These are phyloP conservation scores for Pseudomicrostroma phylloplanum DNA, from an alignment of 1,284 basidiomycete genomes.

Conservation along the genomic window DNA sequence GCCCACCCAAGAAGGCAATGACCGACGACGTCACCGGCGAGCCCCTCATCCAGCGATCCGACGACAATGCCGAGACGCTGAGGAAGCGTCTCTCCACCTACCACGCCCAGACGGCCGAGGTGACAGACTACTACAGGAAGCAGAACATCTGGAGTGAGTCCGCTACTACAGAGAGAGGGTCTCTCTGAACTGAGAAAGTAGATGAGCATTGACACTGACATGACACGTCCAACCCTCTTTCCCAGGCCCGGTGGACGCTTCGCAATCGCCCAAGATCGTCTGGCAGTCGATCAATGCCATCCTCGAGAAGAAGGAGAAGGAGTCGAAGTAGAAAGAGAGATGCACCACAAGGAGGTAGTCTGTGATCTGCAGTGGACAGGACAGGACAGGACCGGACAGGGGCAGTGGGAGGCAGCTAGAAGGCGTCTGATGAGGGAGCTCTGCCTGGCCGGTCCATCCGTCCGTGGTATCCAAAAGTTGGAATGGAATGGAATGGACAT, in stretches of 20 bases:
- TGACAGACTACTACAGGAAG: conserved; percentile 92
- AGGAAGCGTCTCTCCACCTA: conserved; percentile 79
- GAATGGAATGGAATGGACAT: too few relatives aligned
- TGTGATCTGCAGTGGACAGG: too few relatives aligned
- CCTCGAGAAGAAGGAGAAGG: conserved; percentile 32
- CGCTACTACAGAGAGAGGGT: too few relatives aligned
- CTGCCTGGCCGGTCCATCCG: too few relatives aligned
- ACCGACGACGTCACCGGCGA: conserved; percentile 92
- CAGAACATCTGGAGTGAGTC: conserved; percentile 58
- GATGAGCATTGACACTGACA: not conserved
- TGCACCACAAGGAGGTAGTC: too few relatives aligned
- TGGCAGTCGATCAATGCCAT: conserved; percentile 69
- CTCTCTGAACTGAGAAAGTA: too few relatives aligned
- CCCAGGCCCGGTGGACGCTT: conserved; percentile 73
- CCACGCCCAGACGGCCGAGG: conserved; percentile 87
- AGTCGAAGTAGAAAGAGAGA: too few relatives aligned
- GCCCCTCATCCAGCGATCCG: conserved; percentile 63
- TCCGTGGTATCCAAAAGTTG: too few relatives aligned
- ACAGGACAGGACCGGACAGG: too few relatives aligned
- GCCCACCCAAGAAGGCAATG: conserved; percentile 91
- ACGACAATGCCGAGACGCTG: conserved; percentile 67
- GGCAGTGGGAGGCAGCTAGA: too few relatives aligned
- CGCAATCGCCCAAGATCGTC: conserved; percentile 82
- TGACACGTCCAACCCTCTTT: not conserved
- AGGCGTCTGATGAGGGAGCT: too few relatives aligned